A percentile compares a stretch with the other conserved stretches of the same genome.
Evolutionary conservation across 2,329 filamentous ascomycete species (phyloP).

Genomic region (Aspergillus puulaauensis): DNA sequence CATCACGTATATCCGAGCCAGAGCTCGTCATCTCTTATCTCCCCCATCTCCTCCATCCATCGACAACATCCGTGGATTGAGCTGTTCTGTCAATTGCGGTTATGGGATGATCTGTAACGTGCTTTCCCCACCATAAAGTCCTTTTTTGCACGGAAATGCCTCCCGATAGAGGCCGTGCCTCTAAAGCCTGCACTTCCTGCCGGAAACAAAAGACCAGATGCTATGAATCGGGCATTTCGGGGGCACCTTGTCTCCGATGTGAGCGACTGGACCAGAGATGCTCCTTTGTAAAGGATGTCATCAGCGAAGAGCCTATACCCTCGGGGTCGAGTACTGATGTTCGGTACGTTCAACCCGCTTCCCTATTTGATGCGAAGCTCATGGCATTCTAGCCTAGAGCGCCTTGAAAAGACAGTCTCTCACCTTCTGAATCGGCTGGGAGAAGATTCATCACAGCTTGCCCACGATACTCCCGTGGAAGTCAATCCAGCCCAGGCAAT

Average conservation of each 20-base stretch:
- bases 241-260: conserved; percentile 4
- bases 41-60: no score
- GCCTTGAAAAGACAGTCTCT: conserved; percentile 5
- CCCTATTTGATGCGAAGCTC: background rate
- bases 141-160: background rate
- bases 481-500: background rate
- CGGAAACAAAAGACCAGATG: conserved; percentile 9
- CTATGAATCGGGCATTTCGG: background rate
- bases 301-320: background rate
- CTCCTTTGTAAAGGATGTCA: background rate
- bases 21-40: no score
- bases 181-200: conserved; percentile 7
- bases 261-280: conserved; percentile 3
- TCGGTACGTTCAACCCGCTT: background rate
- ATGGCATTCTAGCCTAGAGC: background rate
- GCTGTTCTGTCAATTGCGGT: no score
- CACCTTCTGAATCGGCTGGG: conserved; percentile 3
- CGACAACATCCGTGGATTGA: no score
- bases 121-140: background rate
- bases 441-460: background rate
- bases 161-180: conserved; percentile 7
- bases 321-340: background rate
- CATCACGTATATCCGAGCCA: no score
- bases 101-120: no score
- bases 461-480: background rate